Conservation (phyloP, 2,329 filamentous ascomycete genomes). For the Knoxdaviesia capensis region DNA sequence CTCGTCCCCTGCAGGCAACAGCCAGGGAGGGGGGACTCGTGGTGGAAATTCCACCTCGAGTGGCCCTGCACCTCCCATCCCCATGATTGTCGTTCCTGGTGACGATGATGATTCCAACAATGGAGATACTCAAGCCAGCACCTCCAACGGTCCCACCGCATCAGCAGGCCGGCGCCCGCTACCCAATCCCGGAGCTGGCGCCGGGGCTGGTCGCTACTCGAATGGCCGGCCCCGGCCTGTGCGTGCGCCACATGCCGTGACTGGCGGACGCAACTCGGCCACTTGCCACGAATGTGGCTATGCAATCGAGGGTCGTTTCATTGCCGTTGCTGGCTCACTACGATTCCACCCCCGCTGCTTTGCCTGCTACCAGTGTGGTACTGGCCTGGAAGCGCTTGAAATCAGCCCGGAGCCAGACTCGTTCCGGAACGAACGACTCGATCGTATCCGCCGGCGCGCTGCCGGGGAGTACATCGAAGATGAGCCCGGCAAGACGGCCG, state of each 20-base stretch:
- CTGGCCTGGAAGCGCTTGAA: slow-evolving; percentile 79
- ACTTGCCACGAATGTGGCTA: slow-evolving; percentile 72
- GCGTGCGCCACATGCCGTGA: neutral
- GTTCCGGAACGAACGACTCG: slow-evolving; percentile 49
- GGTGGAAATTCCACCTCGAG: too few species aligned
- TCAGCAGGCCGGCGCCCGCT: slow-evolving; percentile 17
- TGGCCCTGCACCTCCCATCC: too few species aligned
- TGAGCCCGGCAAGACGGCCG: slow-evolving; percentile 39
- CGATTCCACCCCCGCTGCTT: slow-evolving; percentile 93
- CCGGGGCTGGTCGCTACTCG: neutral
- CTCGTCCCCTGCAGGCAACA: too few species aligned
- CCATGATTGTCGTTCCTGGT: slow-evolving; percentile 21
- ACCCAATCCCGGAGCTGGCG: slow-evolving; percentile 21
- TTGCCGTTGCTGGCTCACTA: slow-evolving; percentile 52
- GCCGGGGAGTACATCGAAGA: slow-evolving; percentile 39
- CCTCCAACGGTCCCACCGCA: slow-evolving; percentile 9
- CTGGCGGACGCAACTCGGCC: slow-evolving; percentile 24
- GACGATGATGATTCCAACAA: slow-evolving; percentile 13
- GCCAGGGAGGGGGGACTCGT: too few species aligned
- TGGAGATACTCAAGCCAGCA: slow-evolving; percentile 7
- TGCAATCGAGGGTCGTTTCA: slow-evolving; percentile 77
- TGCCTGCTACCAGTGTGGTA: slow-evolving; percentile 69
- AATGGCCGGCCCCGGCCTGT: neutral
- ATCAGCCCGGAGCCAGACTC: slow-evolving; percentile 81
- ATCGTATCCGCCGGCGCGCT: slow-evolving; percentile 45